Conservation (phyloP, 2,329 filamentous ascomycete genomes). For the Didymella segeticola region DNA sequence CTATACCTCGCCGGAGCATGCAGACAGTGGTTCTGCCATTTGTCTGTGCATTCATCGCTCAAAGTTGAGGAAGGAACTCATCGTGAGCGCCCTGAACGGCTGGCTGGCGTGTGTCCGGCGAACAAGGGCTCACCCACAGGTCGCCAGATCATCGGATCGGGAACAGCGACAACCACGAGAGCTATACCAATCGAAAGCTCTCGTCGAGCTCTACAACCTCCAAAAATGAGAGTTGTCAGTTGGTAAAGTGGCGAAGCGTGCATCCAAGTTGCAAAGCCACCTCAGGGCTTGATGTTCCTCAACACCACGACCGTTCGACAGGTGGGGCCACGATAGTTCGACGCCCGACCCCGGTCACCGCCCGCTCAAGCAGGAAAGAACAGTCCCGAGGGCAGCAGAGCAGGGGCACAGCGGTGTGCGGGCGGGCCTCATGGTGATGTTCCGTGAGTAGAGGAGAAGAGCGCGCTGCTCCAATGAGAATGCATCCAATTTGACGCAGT, state of each 20-base stretch:
- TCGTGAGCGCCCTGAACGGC: neutral
- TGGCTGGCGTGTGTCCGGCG: neutral
- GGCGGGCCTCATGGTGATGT: slow-evolving; percentile 4
- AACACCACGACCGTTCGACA: slow-evolving; percentile 10
- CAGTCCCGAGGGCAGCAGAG: neutral
- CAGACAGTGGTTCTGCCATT: slow-evolving; percentile 5
- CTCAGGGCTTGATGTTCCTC: slow-evolving; percentile 23
- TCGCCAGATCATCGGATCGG: slow-evolving; percentile 6
- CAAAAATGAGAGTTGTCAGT: neutral
- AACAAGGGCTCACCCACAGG: slow-evolving; percentile 2
- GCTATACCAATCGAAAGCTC: slow-evolving; percentile 23
- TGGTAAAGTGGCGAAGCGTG: slow-evolving; percentile 19
- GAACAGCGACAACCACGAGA: slow-evolving; percentile 2
- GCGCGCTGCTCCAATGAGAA: neutral
- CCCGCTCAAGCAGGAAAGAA: slow-evolving; percentile 14
- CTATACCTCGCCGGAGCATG: slow-evolving; percentile 7
- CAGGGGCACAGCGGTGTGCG: neutral
- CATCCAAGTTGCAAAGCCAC: slow-evolving; percentile 24
- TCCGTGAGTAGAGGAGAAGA: neutral
- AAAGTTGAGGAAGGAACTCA: slow-evolving; percentile 4
- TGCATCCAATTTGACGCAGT: neutral
- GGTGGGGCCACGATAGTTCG: slow-evolving; percentile 8
- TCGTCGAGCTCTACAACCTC: slow-evolving; percentile 30
- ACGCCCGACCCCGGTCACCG: slow-evolving; percentile 22
- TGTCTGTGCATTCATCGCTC: slow-evolving; percentile 17